Conservation (phyloP, 768 basidiomycete species). For the Termitomyces sp. region DNA sequence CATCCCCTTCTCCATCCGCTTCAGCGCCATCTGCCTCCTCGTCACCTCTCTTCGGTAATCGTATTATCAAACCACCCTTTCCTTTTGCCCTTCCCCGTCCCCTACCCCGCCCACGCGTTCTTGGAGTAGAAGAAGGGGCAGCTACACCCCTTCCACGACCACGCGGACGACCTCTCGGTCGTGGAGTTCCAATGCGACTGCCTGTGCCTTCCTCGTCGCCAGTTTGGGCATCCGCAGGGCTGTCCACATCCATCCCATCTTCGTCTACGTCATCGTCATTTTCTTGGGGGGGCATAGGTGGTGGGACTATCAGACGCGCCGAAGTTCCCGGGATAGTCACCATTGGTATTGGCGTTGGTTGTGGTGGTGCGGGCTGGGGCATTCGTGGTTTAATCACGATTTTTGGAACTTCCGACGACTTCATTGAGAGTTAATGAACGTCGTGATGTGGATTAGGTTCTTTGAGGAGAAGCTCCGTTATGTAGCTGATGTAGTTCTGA, state of each 20-base stretch:
- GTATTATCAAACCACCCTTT: conserved; percentile 24
- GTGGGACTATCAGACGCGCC: conserved; percentile 16
- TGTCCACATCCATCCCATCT: conserved; percentile 37
- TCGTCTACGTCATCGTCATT: conserved; percentile 31
- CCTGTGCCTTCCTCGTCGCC: conserved; percentile 24
- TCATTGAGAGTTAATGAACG: background rate
- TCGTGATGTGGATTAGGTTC: background rate
- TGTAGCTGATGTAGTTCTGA: too few species aligned
- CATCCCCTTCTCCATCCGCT: conserved; percentile 34
- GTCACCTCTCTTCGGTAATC: conserved; percentile 25
- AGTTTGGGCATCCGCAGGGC: conserved; percentile 25
- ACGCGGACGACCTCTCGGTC: conserved; percentile 39
- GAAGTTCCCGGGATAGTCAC: conserved; percentile 21
- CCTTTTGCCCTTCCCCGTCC: conserved; percentile 28
- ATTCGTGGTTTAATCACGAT: conserved; percentile 47
- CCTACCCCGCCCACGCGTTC: conserved; percentile 36
- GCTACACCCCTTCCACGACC: conserved; percentile 33
- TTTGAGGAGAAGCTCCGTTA: background rate
- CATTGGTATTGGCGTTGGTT: conserved; percentile 14
- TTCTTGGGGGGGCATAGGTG: conserved; percentile 19
- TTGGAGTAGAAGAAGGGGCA: conserved; percentile 25
- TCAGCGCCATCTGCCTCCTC: conserved; percentile 31
- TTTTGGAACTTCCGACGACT: conserved; percentile 28
- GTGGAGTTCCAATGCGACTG: conserved; percentile 25
- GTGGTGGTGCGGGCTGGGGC: conserved; percentile 22